Evolutionary conservation across 2,329 filamentous ascomycete genomes (phyloP), one percentile per base, ranked within the genome.

Genomic region (Arthroderma sp.): DNA sequence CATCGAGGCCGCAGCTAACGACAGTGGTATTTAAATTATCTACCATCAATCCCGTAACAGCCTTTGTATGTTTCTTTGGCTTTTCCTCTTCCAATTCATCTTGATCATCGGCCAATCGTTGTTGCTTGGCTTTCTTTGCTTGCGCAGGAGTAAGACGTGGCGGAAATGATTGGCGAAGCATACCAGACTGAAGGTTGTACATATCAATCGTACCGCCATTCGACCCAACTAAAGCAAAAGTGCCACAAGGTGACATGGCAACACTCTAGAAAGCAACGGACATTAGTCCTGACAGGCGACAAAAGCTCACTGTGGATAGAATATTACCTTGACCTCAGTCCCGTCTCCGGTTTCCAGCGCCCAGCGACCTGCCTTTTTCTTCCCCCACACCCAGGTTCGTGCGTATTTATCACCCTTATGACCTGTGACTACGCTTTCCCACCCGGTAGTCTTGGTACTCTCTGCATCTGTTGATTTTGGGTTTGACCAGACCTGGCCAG

Each of bases 351-450:
- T 95, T 52, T 84, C 80, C 54, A 98, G 86, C 0, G 84, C 82
- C 91, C 91, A 98, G 51, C 91, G 75, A 7, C 91, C 91, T 40
- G 91, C 88, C 55, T 83, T 80, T 65, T 93, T 95, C 46, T 86
- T 81, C 4, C 89, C 91, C 88, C 91, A 96, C 66, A 95, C 95
- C 91, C 91, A 98, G 1, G 91, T 96, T 43, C 91, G 78, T 11
- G 87, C 91, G 58, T 77, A 84, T 38, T 80, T 75, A 57, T 96
- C 89, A 42, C 82, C 78, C 57, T 82, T 82, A 60, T 98, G 93
- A 6, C 87, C 89, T 3, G 91, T 98, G 2, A 98, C 78, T 5
- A 98, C 80, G 58, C 89, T 95, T 63, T 98, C 93, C 91, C 91
- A 98, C 1, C 91, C 91, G 2, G 88, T 94, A 69, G 79, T 80